Conservation (phyloP, 805 yeast species). For the Millerago galiae region DNA sequence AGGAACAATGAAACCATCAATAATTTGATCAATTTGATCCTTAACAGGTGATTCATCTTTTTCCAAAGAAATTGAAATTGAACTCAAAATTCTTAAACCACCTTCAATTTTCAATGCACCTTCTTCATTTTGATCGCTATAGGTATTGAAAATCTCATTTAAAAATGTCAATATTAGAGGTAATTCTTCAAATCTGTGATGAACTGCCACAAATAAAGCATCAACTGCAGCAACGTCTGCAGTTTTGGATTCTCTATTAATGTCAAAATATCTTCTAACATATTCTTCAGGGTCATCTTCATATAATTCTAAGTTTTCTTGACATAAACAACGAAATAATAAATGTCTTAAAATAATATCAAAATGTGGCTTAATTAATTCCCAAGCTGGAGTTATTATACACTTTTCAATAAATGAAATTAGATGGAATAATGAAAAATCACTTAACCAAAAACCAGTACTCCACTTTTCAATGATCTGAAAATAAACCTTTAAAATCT, state of each 20-base stretch:
- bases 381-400: constrained; percentile 53
- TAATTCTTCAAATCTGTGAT: constrained; percentile 49
- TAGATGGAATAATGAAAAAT: constrained; percentile 55
- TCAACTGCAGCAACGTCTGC: constrained; percentile 81
- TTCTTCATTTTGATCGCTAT: constrained; percentile 26
- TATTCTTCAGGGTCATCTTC: constrained; percentile 88
- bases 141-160: constrained; percentile 38
- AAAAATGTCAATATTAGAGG: constrained; percentile 50
- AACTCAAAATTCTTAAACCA: constrained; percentile 70
- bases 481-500: constrained; percentile 58
- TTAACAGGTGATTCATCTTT: constrained; percentile 46
- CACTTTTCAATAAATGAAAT: constrained; percentile 61
- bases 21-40: constrained; percentile 61
- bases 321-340: constrained; percentile 70
- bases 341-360: constrained; percentile 62
- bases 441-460: constrained; percentile 53
- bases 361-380: constrained; percentile 54
- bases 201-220: constrained; percentile 57
- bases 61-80: constrained; percentile 48
- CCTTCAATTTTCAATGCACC: constrained; percentile 72
- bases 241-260: constrained; percentile 53
- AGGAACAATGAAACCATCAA: constrained; percentile 64
- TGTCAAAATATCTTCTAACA: constrained; percentile 65
- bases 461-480: constrained; percentile 37
- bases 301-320: constrained; percentile 63